Evolutionary conservation across 371 early-diverging fungal species (phyloP).

Genomic region (Sporodiniella umbellata): DNA sequence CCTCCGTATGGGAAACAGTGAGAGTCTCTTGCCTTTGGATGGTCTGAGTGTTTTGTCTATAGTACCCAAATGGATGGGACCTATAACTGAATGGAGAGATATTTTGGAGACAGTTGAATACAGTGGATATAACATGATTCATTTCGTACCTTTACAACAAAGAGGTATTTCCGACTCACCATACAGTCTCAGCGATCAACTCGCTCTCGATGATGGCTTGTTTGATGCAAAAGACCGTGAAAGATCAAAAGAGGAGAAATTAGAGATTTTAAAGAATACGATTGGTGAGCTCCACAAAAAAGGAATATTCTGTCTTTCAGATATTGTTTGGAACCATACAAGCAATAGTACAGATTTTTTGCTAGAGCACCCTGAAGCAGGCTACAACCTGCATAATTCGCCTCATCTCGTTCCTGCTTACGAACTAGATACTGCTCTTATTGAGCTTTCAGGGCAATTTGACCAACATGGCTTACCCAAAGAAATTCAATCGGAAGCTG

Average conservation of each 20-base stretch:
- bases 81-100: conserved; percentile 72
- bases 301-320: conserved; percentile 80
- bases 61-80: conserved; percentile 95
- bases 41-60: conserved; percentile 84
- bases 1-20: conserved; percentile 24
- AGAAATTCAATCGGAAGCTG: conserved; percentile 57
- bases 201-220: conserved; percentile 79
- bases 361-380: conserved; percentile 93
- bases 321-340: conserved; percentile 98
- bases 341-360: conserved; percentile 89
- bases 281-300: conserved; percentile 57
- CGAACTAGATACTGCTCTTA: conserved; percentile 85
- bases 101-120: conserved; percentile 63
- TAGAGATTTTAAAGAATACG: conserved; percentile 47
- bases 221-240: conserved; percentile 55
- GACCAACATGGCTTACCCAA: conserved; percentile 46
- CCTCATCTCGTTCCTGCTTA: conserved; percentile 93
- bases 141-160: conserved; percentile 91
- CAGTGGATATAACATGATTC: conserved; percentile 93
- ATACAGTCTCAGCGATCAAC: conserved; percentile 92
- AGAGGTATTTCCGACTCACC: conserved; percentile 93
- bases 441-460: conserved; percentile 66
- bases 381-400: conserved; percentile 91
- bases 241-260: conserved; percentile 55
- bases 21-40: conserved; percentile 62